These are phyloP conservation scores for Corylus avellana DNA, from an alignment of 306 rosid species.

Conservation along the genomic window DNA sequence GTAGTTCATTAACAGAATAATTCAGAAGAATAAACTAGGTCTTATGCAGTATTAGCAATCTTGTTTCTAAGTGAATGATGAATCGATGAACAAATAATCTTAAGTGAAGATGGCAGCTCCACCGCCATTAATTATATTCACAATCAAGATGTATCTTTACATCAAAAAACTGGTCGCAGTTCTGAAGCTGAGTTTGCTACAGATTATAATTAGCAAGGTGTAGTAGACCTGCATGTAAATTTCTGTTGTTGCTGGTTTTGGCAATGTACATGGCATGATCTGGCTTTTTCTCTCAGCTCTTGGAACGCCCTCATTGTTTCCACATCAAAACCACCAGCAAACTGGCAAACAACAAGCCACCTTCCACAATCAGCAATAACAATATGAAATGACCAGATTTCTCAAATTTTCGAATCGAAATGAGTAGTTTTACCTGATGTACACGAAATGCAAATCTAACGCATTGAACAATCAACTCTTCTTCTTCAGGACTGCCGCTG, in stretches of 20 bases:
- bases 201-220: constrained; percentile 51
- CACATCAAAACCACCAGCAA: constrained; percentile 93
- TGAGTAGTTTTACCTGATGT: constrained; percentile 68
- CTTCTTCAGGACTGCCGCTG: constrained; percentile 90
- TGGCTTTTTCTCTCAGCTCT: constrained; percentile 90
- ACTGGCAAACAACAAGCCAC: constrained; percentile 51
- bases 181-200: constrained; percentile 92
- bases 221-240: constrained; percentile 64
- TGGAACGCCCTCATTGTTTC: constrained; percentile 97
- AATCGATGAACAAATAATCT: constrained; percentile 20
- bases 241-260: constrained; percentile 76
- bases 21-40: neutral
- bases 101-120: constrained; percentile 32
- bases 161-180: constrained; percentile 34
- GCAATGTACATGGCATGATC: constrained; percentile 81
- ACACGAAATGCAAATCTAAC: constrained; percentile 96
- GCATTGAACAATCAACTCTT: constrained; percentile 91
- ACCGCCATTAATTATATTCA: constrained; percentile 38
- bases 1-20: neutral
- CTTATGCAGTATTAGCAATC: neutral
- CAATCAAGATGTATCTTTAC: constrained; percentile 49
- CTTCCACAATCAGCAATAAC: neutral
- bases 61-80: constrained; percentile 28
- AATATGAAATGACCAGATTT: neutral
- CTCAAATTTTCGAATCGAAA: neutral